phyloP scores from a whole-genome alignment of 1,284 basidiomycete genomes.

The Leccinum variabile region DNA sequence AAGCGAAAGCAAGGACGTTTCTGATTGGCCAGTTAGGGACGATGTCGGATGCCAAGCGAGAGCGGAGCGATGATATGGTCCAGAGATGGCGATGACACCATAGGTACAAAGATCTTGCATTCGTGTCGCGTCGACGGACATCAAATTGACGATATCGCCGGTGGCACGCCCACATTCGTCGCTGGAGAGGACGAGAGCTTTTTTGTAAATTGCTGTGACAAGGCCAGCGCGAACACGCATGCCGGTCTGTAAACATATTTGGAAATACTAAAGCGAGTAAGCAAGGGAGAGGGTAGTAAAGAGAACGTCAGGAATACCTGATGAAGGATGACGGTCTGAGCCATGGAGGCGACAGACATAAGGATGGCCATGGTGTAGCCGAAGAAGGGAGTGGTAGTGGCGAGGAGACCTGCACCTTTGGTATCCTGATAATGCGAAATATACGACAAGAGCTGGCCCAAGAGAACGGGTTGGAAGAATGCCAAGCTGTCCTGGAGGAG shows the following conservation, averaged over 20 bases:
- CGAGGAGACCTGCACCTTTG: conserved; percentile 19
- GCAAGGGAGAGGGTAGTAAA: not conserved
- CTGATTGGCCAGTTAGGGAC: conserved; percentile 36
- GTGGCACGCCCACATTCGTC: conserved; percentile 78
- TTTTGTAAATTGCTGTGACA: conserved; percentile 83
- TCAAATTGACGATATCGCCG: conserved; percentile 93
- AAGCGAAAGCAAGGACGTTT: conserved; percentile 86
- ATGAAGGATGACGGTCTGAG: conserved; percentile 84
- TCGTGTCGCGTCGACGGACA: conserved; percentile 84
- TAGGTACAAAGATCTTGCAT: conserved; percentile 88
- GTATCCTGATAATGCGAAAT: conserved; percentile 73
- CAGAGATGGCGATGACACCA: conserved; percentile 68
- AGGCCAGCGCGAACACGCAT: conserved; percentile 92
- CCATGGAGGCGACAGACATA: conserved; percentile 79
- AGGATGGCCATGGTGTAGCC: conserved; percentile 76
- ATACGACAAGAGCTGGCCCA: conserved; percentile 79
- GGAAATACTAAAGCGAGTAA: conserved; percentile 63
- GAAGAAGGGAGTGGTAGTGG: conserved; percentile 42
- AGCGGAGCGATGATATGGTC: conserved; percentile 52
- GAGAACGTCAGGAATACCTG: conserved; percentile 51
- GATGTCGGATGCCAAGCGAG: not conserved
- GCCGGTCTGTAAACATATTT: conserved; percentile 79
- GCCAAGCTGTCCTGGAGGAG: conserved; percentile 76
- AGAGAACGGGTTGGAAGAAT: conserved; percentile 88
- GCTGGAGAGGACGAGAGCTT: conserved; percentile 83